A percentile compares a stretch with the other conserved stretches of the same genome.
Conservation (phyloP, 257 asterid species). For the Phtheirospermum japonicum region DNA sequence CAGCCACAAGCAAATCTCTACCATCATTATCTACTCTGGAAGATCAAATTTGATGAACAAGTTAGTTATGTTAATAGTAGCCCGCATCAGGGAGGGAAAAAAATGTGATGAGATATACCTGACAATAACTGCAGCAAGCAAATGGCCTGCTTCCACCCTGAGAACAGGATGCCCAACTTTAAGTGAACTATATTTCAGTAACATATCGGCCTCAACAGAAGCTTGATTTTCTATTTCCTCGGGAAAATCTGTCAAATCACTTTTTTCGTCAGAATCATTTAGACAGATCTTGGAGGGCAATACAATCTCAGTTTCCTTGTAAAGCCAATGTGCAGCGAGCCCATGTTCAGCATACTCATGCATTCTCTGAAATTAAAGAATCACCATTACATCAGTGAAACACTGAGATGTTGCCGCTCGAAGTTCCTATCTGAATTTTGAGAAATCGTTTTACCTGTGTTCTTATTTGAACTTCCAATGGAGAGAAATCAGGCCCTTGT, state of each 20-base stretch:
- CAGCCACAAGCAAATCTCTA: conserved; percentile 95
- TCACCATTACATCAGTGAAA: conserved; percentile 8
- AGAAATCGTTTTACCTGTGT: conserved; percentile 55
- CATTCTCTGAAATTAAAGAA: conserved; percentile 60
- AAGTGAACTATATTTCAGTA: conserved; percentile 54
- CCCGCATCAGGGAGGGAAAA: conserved; percentile 5
- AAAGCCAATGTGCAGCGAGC: conserved; percentile 98
- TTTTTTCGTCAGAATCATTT: conserved; percentile 45
- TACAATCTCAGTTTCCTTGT: conserved; percentile 74
- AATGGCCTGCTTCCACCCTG: conserved; percentile 92
- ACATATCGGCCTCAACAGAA: conserved; percentile 46
- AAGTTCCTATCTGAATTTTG: conserved; percentile 7
- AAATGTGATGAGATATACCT: conserved; percentile 45
- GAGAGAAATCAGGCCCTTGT: conserved; percentile 85
- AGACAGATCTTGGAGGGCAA: conserved; percentile 50
- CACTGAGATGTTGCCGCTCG: conserved; percentile 1
- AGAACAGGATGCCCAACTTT: conserved; percentile 95
- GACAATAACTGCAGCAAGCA: conserved; percentile 90
- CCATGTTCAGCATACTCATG: conserved; percentile 98
- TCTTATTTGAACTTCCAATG: conserved; percentile 95
- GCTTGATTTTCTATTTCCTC: conserved; percentile 55
- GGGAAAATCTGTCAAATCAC: conserved; percentile 42
- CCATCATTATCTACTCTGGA: conserved; percentile 76
- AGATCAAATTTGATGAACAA: conserved; percentile 28
- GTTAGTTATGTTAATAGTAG: conserved; percentile 21